Evolutionary conservation across 352 stramenopile species (phyloP), one percentile per base, ranked within the genome.

Genomic region (Phytophthora megakarya): DNA sequence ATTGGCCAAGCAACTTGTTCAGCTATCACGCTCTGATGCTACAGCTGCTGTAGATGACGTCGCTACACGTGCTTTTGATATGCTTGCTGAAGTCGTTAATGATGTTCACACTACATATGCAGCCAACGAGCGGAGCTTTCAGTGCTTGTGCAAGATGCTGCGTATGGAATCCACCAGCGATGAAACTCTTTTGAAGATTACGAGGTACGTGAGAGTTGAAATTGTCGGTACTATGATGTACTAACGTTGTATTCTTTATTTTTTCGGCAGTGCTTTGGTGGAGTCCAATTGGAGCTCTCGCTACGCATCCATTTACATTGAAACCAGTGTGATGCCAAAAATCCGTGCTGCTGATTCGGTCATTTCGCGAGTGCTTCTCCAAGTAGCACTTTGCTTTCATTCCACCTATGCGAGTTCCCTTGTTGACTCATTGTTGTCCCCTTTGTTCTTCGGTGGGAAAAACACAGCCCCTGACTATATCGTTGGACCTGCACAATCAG

Each of bases 361-460:
- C 9, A 93, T 93, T 57, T 90, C 84, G n/a, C 81, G 84, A 6
- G 65, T 90, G 30, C 61, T 93, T 13, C 62, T 93, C 13, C 84
- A 89, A 57, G 82, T 81, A 1, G 70, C 67, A 22, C 57, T 91
- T 13, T 52, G 78, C 9, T 93, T 87, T 42, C 65, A 65, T 3
- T 75, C 85, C 39, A 74, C 51, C 18, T 91, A 89, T 52, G 47
- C 56, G 15, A 42, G 39, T 4, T 70, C 68, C 0, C 70, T 93
- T 19, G 22, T 86, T 52, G 75, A 87, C 15, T 78, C 78, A 25
- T 48, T 93, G 4, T 55, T 93, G 23, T 52, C 89, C 5, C 84
- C 80, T 8, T 43, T 93, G 9, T 57, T 90, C 5, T 54, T 78
- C 15, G 56, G 69, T 30, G 56, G 33, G 13, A 26, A 43, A 7